Evolutionary conservation across 1,284 basidiomycete genomes (phyloP), one percentile per base, ranked within the genome.

Genomic region (Ganoderma leucocontextum): DNA sequence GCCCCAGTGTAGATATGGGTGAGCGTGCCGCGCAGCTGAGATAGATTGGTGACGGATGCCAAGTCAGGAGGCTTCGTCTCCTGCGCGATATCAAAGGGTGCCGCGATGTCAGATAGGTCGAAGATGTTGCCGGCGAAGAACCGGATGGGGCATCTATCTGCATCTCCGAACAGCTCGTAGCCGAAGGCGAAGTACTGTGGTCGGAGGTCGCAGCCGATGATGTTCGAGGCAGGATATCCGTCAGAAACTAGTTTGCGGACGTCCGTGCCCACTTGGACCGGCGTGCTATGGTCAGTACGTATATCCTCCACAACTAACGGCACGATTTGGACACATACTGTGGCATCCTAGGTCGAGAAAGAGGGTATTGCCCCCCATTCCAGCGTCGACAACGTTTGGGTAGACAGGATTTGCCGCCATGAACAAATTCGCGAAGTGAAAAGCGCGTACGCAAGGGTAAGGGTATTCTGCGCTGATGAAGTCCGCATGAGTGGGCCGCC

Each of bases 301-400:
- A n/a, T 5, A n/a, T 5, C 5, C 10, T 47, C n/a, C 12, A 41
- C 29, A 15, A 3, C 12, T 13, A 15, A 25, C 10, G 5, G 47
- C 47, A 13, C 22, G 12, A 25, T 8, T n/a, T 47, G n/a, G 13
- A 25, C 12, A 75, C 79, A 25, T 62, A 82, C 80, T 81, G 72
- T 78, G 79, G 65, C 80, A 82, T 4, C 80, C 81, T 1, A 82
- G 62, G 58, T 81, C 80, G 13, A 82, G 70, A 64, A 81, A 76
- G 0, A 76, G 42, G 12, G 76, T 76, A 25, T 74, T 38, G 4
- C 71, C 74, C 0, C 60, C 41, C 58, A 72, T 75, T 7, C 75
- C 78, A 0, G 74, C 73, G n/a, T 70, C 72, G 38, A 82, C 60
- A 9, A 81, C 74, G 15, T 65, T 61, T 4, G 70, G 64, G 55